These are phyloP conservation scores for Fagopyrum homotropicum DNA, from an alignment of 148 eudicot species.

Conservation along the genomic window DNA sequence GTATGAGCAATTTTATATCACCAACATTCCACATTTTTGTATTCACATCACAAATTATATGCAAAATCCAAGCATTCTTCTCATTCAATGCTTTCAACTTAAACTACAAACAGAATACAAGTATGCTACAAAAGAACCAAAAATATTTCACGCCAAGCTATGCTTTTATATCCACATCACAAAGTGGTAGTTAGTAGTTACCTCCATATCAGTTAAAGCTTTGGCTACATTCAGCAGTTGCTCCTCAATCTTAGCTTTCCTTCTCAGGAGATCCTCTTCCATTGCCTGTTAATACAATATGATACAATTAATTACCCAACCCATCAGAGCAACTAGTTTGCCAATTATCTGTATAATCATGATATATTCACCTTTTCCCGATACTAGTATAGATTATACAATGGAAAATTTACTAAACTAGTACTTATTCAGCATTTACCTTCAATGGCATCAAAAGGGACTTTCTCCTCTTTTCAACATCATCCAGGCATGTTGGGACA, in stretches of 20 bases:
- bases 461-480: neutral
- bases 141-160: no score
- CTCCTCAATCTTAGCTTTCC: slow-evolving; percentile 30
- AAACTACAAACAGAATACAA: neutral
- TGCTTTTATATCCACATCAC: neutral
- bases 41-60: neutral
- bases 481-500: slow-evolving; percentile 8
- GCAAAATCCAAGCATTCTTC: neutral
- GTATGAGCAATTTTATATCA: no score
- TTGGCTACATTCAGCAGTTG: slow-evolving; percentile 24
- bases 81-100: neutral
- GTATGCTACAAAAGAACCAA: no score
- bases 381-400: neutral
- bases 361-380: neutral
- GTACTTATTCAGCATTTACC: slow-evolving; percentile 18
- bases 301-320: neutral
- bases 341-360: neutral
- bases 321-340: neutral
- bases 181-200: slow-evolving; percentile 7
- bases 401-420: neutral
- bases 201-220: slow-evolving; percentile 26
- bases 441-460: slow-evolving; percentile 15
- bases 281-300: slow-evolving; percentile 15
- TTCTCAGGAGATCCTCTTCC: slow-evolving; percentile 27
- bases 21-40: neutral